Conservation (phyloP, 208 protist species). For the Crithidia sp. region DNA sequence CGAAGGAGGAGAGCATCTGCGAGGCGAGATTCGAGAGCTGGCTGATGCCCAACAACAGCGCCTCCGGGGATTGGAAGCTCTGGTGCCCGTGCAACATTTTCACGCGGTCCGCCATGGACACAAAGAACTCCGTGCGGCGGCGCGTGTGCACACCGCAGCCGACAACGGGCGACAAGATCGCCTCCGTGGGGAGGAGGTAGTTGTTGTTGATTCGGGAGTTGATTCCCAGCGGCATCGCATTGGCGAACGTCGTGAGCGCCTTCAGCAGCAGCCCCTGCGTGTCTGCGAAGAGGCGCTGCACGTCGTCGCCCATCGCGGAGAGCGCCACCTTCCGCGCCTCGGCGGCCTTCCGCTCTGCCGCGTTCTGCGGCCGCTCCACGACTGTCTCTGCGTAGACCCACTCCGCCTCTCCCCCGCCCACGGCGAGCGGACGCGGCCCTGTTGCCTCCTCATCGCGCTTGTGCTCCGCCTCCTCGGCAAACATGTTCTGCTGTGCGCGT, state of each 20-base stretch:
- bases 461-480: neutral
- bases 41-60: slow-evolving; percentile 49
- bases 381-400: slow-evolving; percentile 27
- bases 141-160: slow-evolving; percentile 35
- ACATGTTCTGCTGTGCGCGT: neutral
- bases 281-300: slow-evolving; percentile 21
- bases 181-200: slow-evolving; percentile 43
- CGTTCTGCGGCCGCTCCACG: neutral
- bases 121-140: slow-evolving; percentile 56
- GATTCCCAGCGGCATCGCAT: slow-evolving; percentile 40
- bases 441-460: neutral
- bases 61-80: slow-evolving; percentile 41
- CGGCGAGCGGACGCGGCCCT: neutral
- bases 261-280: slow-evolving; percentile 31
- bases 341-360: neutral
- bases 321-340: slow-evolving; percentile 13
- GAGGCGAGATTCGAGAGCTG: slow-evolving; percentile 56
- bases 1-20: slow-evolving; percentile 59
- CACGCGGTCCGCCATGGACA: slow-evolving; percentile 50
- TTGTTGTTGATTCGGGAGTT: slow-evolving; percentile 39
- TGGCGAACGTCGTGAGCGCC: slow-evolving; percentile 31
- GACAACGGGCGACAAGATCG: slow-evolving; percentile 37
- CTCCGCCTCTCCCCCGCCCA: neutral
- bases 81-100: slow-evolving; percentile 26
- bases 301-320: slow-evolving; percentile 16